These are phyloP conservation scores for Prunus fruticosa DNA, from an alignment of 306 rosid genomes.

Conservation along the genomic window DNA sequence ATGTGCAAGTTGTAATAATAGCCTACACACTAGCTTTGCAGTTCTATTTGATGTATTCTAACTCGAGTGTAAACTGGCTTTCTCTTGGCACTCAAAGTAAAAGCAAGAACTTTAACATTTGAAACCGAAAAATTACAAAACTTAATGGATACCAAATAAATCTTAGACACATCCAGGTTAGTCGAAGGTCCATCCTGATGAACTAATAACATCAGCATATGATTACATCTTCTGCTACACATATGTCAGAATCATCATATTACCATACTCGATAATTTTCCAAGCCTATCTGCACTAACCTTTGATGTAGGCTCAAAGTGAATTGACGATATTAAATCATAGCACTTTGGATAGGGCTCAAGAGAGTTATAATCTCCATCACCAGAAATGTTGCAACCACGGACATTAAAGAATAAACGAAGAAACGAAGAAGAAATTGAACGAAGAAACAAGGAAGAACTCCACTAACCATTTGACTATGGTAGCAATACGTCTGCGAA, in stretches of 20 bases:
- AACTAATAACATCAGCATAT: neutral
- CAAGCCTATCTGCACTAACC: constrained; percentile 35
- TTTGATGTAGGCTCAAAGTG: constrained; percentile 44
- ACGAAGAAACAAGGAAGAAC: too few relatives aligned
- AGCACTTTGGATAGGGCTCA: too few relatives aligned
- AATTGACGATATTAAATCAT: too few relatives aligned
- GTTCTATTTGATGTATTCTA: too few relatives aligned
- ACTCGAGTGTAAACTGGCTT: neutral
- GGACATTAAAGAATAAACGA: too few relatives aligned
- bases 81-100: neutral
- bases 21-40: neutral
- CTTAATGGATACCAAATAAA: neutral
- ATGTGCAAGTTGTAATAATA: neutral
- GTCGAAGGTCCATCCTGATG: neutral
- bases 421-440: too few relatives aligned
- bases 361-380: too few relatives aligned
- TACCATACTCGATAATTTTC: neutral
- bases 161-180: neutral
- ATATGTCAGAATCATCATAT: neutral
- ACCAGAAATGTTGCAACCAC: too few relatives aligned
- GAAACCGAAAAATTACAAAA: neutral
- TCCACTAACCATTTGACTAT: too few relatives aligned
- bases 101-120: neutral
- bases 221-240: neutral
- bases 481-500: too few relatives aligned